Base-by-base conservation (phyloP, 1,139 yeast genomes). In the Starmera stellimalicola region DNA sequence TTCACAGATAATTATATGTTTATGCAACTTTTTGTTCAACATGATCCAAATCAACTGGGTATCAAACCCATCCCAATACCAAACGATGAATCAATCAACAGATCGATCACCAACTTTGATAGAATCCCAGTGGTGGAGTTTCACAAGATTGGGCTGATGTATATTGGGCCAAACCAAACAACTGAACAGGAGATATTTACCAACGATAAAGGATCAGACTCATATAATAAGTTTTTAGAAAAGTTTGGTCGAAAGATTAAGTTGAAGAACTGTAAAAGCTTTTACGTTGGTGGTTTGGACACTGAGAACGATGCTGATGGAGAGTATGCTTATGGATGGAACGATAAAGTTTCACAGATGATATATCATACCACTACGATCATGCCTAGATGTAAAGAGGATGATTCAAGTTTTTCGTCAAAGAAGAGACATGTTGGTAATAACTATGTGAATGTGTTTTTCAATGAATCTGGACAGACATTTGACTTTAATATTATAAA, bases 401-500 rank as follows among this genome's bases (percentile, higher is more conserved):
- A 60, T 25, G 79, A 75, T 44, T 52, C 56, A 15, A 55, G 57
- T 17, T 60, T 60, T 33, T 70, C 80, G 14, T 55, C 68, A 50
- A 85, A 84, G 54, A 85, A 85, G 54, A 60, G 91, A 36, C 95
- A 85, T 51, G 80, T 85, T 44, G 95, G 95, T 5, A 85, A 85
- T 57, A 73, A 84, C 52, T 77, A 77, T 52, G 93, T 85, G 35
- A 82, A 81, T 49, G 73, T 84, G 29, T 84, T 70, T 52, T 85
- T 73, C 57, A 85, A 84, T 50, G 94, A 84, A 45, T 75, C 87
- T 11, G 74, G 75, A 1, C 54, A 60, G 10, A 73, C 76, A 7
- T 82, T 81, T 57, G 72, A 79, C 42, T 81, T 82, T 58, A 81
- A 81, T 44, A 56, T 77, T 27, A 74, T 85, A 41, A 70, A 73